These are phyloP conservation scores for Corinectria fuckeliana DNA, from an alignment of 2,329 filamentous ascomycete species.

Conservation along the genomic window DNA sequence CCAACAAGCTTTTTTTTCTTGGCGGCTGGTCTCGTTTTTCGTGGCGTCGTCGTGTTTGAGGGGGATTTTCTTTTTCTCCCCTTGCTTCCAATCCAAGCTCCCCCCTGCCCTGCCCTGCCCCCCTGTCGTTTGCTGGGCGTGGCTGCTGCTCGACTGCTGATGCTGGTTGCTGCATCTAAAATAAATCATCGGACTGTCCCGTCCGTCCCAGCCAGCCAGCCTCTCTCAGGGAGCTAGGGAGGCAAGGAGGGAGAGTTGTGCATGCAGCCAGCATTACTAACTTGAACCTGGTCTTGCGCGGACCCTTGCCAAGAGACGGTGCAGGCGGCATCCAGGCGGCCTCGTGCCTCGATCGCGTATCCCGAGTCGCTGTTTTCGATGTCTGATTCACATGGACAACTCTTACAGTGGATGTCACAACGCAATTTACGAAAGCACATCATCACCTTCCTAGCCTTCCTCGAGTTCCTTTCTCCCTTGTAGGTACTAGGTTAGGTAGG, in stretches of 20 bases:
- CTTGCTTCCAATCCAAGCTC: background rate
- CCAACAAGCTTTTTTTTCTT: slow-evolving; percentile 5
- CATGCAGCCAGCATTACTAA: no score
- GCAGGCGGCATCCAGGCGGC: background rate
- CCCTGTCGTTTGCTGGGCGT: background rate
- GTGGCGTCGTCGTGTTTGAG: background rate
- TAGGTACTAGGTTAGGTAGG: no score
- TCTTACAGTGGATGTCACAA: no score
- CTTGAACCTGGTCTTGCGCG: slow-evolving; percentile 6
- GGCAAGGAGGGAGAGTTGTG: no score
- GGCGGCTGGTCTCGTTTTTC: background rate
- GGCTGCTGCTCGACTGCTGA: background rate
- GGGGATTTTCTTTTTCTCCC: background rate
- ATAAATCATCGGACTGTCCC: background rate
- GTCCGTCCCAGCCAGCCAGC: no score
- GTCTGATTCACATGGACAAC: no score
- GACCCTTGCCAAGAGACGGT: background rate
- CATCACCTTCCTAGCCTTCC: no score
- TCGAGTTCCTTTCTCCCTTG: no score
- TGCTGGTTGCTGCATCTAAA: background rate
- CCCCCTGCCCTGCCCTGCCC: background rate
- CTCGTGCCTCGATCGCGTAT: slow-evolving; percentile 15
- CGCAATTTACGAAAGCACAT: no score
- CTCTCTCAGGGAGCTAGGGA: no score
- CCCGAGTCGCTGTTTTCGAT: slow-evolving; percentile 4